Evolutionary conservation across 805 yeast genomes (phyloP), one percentile per base, ranked within the genome.

Genomic region (Novakomyces olei): DNA sequence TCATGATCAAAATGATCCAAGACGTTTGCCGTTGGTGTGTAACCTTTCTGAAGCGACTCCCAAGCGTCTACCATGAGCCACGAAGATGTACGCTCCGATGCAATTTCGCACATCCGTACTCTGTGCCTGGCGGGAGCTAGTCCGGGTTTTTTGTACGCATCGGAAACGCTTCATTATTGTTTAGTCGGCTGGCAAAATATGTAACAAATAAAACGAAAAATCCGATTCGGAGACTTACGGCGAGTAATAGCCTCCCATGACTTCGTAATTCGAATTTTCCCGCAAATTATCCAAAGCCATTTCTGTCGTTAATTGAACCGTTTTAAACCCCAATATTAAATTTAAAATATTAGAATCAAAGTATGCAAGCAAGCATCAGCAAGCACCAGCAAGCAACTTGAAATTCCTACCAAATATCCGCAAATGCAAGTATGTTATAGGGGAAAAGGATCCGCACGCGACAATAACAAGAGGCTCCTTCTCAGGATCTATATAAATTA

Each of bases 1-100:
- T 88, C 98, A 46, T 83, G 79, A 53, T 88, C 85, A 55, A 88
- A 88, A 53, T 88, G 98, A 50, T 88, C 98, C 47, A 88, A 62
- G 4, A 88, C 98, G 34, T 80, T 65, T 2, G 96, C 95, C 0
- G 98, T 88, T 42, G 98, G 65, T 18, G 92, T 80, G 51, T 88
- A 88, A 29, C 70, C 64, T 1, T 78, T 77, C 53, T 88, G 98
- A 38, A 88, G 60, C 3, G 91, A 74, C 56, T 88, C 98, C 98
- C 98, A 88, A 1, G 96, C 95, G 51, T 88, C 98, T 19, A 88
- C 98, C 98, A 88, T 88, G 26, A 88, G 62, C 98, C 98, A 88
- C 18, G 85, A 72, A 3, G 88, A 72, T 0, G 98, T 88, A 46
- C 98, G 64, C 49, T 88, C 98, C 53, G 98, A 83, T 0, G 95